Conservation (phyloP, 148 eudicot genomes). For the Cornus controversa region DNA sequence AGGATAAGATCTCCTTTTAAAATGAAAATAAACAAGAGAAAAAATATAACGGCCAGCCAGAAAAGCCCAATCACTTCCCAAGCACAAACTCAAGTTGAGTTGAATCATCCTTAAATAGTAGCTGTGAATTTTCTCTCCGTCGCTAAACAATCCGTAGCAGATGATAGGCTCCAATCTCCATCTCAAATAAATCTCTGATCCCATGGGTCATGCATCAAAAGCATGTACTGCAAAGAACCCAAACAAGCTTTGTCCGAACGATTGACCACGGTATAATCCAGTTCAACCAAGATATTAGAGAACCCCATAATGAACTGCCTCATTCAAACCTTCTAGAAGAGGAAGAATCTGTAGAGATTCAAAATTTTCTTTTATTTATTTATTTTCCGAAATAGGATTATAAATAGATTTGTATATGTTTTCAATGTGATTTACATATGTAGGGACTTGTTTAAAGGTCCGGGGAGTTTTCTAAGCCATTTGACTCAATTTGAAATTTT, state of each 20-base stretch:
- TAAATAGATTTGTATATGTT: too few species aligned
- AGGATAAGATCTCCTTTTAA: not conserved
- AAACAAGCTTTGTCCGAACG: not conserved
- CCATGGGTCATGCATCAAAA: conserved; percentile 2
- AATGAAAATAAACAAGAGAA: not conserved
- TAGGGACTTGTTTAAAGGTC: too few species aligned
- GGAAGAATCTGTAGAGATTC: not conserved
- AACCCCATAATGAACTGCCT: not conserved
- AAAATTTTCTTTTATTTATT: too few species aligned
- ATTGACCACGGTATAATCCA: not conserved
- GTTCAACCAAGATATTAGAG: not conserved
- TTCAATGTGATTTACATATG: too few species aligned
- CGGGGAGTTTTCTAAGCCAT: too few species aligned
- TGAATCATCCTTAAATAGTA: not conserved
- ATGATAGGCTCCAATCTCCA: not conserved
- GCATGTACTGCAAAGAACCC: not conserved
- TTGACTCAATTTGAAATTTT: too few species aligned
- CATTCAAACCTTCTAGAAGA: not conserved
- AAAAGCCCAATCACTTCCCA: not conserved
- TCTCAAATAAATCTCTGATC: not conserved
- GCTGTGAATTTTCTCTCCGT: not conserved
- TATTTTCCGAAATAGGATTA: too few species aligned
- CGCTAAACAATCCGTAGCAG: not conserved
- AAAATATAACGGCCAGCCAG: not conserved
- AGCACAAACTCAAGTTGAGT: not conserved